Evolutionary conservation across 768 basidiomycete species (phyloP).

Genomic region (Calocybe gangraenosa): DNA sequence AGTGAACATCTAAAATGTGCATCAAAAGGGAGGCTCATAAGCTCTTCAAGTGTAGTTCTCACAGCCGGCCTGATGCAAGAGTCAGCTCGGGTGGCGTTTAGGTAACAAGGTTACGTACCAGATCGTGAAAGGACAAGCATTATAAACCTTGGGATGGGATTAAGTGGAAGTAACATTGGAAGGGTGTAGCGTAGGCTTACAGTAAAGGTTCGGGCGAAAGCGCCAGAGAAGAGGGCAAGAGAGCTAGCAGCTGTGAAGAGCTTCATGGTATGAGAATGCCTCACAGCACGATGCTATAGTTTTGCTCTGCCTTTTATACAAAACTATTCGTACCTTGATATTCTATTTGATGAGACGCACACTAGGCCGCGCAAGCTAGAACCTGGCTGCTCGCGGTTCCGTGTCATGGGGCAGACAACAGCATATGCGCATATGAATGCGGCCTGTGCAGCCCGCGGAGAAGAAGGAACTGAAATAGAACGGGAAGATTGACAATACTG

Average conservation of each 20-base stretch:
- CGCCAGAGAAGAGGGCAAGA: slow-evolving; percentile 21
- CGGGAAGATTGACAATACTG: neutral
- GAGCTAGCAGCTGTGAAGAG: slow-evolving; percentile 15
- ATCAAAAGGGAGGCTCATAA: neutral
- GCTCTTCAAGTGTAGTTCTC: slow-evolving; percentile 2
- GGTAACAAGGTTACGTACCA: slow-evolving; percentile 37
- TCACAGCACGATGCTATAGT: neutral
- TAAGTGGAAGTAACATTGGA: neutral
- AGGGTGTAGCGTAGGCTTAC: slow-evolving; percentile 20
- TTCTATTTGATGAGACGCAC: neutral
- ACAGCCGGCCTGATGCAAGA: slow-evolving; percentile 32
- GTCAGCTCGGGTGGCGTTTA: neutral
- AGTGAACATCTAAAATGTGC: slow-evolving; percentile 51
- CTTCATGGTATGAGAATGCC: slow-evolving; percentile 23
- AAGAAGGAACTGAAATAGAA: neutral
- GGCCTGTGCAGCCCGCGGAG: neutral
- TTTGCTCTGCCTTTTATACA: slow-evolving; percentile 1
- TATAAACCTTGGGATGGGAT: slow-evolving; percentile 35
- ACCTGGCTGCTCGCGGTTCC: neutral
- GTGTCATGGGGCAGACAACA: neutral
- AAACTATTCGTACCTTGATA: neutral
- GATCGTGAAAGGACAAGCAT: slow-evolving; percentile 64
- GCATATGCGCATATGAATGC: neutral
- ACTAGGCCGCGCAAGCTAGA: no score
- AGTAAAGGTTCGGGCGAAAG: slow-evolving; percentile 53